Evolutionary conservation across 768 basidiomycete species (phyloP).

Genomic region (Hydnum rufescens): DNA sequence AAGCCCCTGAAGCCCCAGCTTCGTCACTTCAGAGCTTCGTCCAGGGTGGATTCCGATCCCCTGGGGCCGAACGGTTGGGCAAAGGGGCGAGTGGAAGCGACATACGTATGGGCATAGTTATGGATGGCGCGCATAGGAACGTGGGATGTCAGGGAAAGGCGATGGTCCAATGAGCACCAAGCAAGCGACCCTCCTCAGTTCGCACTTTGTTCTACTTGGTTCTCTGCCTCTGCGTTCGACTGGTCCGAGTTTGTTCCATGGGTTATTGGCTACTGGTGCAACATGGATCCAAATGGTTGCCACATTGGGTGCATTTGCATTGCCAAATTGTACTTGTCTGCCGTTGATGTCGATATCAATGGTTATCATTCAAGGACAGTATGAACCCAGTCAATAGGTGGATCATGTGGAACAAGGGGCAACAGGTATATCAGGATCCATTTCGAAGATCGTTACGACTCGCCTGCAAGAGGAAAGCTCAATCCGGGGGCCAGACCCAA

Average conservation of each 20-base stretch:
- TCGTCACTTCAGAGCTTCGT: too few relatives aligned
- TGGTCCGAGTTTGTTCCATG: conserved; percentile 12
- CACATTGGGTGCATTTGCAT: conserved; percentile 8
- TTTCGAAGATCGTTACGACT: conserved; percentile 13
- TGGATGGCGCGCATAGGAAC: conserved; percentile 32
- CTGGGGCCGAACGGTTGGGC: conserved; percentile 32
- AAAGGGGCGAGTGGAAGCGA: conserved; percentile 28
- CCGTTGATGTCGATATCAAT: neutral
- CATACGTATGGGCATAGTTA: conserved; percentile 15
- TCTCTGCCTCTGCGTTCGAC: conserved; percentile 10
- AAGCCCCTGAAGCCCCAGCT: too few relatives aligned
- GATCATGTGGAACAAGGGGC: too few relatives aligned
- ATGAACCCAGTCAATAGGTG: too few relatives aligned
- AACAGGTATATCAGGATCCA: neutral
- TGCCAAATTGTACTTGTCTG: neutral
- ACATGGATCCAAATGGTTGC: conserved; percentile 11
- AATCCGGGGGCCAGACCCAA: neutral
- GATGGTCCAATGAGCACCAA: conserved; percentile 33
- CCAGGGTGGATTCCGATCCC: conserved; percentile 31
- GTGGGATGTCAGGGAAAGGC: conserved; percentile 38
- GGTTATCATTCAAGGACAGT: conserved; percentile 12
- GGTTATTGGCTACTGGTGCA: too few relatives aligned
- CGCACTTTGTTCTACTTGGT: neutral
- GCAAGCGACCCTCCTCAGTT: conserved; percentile 6
- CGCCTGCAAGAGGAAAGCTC: conserved; percentile 18